Conservation (phyloP, 2,329 filamentous ascomycete genomes). For the Cercospora sesami region DNA sequence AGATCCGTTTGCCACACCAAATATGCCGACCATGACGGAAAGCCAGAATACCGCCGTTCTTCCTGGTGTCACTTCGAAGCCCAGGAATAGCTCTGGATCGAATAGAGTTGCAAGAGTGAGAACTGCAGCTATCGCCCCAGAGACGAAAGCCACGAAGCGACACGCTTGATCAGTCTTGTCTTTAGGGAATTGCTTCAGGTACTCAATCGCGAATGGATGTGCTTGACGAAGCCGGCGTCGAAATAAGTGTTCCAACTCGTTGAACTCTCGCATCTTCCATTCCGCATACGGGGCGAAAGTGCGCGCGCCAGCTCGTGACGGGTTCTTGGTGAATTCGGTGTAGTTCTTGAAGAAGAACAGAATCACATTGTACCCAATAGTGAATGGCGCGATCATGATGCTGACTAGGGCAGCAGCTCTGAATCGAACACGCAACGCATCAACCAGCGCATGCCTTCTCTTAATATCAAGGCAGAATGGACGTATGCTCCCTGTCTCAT, state of each 20-base stretch:
- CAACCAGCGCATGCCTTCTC: constrained; percentile 74
- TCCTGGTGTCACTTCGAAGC: constrained; percentile 86
- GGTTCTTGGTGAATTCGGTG: constrained; percentile 95
- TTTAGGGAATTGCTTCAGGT: constrained; percentile 95
- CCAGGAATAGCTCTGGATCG: constrained; percentile 86
- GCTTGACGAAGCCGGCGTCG: constrained; percentile 90
- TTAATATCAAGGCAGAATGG: constrained; percentile 82
- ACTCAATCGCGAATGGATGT: constrained; percentile 85
- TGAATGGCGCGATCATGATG: constrained; percentile 80
- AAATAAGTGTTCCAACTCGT: constrained; percentile 91
- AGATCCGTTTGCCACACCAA: constrained; percentile 77
- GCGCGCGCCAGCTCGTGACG: constrained; percentile 78
- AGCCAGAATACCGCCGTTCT: constrained; percentile 90
- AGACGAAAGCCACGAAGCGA: constrained; percentile 81
- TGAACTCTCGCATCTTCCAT: constrained; percentile 99
- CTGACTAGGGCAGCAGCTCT: constrained; percentile 83
- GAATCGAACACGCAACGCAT: constrained; percentile 74
- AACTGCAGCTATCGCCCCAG: constrained; percentile 82
- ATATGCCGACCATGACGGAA: constrained; percentile 76
- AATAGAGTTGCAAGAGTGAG: constrained; percentile 80
- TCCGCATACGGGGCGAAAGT: constrained; percentile 91
- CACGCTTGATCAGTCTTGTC: constrained; percentile 85
- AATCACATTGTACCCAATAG: constrained; percentile 81
- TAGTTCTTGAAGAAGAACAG: constrained; percentile 95
- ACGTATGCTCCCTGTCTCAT: constrained; percentile 81